Evolutionary conservation across 1,284 basidiomycete species (phyloP).

Genomic region (Ustanciosporium gigantosporum): DNA sequence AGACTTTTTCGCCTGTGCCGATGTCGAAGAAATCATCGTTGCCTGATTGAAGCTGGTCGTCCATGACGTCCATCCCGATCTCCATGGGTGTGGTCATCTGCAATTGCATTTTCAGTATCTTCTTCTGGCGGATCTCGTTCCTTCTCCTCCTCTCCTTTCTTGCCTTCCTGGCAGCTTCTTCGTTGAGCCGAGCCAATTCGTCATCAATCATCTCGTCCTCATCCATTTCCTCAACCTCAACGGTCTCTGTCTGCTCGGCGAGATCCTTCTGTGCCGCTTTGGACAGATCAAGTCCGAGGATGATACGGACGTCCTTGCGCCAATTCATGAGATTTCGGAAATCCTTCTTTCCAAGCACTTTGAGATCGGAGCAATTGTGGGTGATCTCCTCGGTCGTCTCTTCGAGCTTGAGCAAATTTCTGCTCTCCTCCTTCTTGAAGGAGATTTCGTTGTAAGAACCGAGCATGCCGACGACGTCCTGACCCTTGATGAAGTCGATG

Average conservation of each 20-base stretch:
- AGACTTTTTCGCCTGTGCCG: constrained; percentile 29
- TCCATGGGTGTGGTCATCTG: constrained; percentile 96
- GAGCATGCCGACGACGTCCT: constrained; percentile 70
- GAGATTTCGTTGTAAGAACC: constrained; percentile 82
- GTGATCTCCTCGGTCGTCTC: constrained; percentile 73
- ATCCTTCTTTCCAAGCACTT: constrained; percentile 95
- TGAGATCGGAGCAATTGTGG: constrained; percentile 85
- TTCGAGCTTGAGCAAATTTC: constrained; percentile 71
- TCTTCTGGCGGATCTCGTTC: constrained; percentile 85
- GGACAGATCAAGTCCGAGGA: constrained; percentile 62
- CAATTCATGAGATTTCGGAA: constrained; percentile 93
- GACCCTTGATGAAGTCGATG: constrained; percentile 72
- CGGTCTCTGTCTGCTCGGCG: constrained; percentile 61
- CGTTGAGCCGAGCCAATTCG: constrained; percentile 81
- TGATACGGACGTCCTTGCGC: constrained; percentile 72
- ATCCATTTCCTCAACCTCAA: constrained; percentile 68
- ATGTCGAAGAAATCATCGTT: constrained; percentile 54
- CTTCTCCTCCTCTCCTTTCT: constrained; percentile 77
- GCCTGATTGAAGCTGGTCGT: constrained; percentile 49
- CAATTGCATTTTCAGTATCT: constrained; percentile 92
- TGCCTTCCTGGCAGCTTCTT: constrained; percentile 77
- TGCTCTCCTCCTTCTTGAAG: constrained; percentile 71
- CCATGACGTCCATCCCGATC: constrained; percentile 76
- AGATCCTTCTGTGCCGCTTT: constrained; percentile 31
- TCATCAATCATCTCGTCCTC: constrained; percentile 68